Evolutionary conservation across 192 early-diverging fungal genomes (phyloP).

Genomic region (Powellomyces hirtus): DNA sequence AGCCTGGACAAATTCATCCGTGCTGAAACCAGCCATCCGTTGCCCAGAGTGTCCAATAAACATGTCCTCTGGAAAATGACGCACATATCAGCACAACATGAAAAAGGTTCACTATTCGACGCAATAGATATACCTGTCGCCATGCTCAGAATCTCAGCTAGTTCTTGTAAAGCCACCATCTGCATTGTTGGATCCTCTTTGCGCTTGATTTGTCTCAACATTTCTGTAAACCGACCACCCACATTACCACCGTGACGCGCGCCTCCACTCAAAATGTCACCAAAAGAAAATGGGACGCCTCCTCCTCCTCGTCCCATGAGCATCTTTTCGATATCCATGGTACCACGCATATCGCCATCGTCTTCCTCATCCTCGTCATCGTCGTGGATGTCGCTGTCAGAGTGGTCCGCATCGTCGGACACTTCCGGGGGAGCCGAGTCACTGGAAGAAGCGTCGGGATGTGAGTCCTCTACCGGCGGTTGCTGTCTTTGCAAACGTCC

Average conservation of each 20-base stretch:
- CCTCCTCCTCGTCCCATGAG: background rate
- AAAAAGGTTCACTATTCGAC: too few relatives aligned
- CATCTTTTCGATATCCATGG: background rate
- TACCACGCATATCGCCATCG: background rate
- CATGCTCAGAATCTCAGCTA: slow-evolving; percentile 73
- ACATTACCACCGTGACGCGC: background rate
- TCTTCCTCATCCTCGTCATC: background rate
- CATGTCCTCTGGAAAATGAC: slow-evolving; percentile 43
- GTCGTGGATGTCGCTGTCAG: background rate
- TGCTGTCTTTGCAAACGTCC: background rate
- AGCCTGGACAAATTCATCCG: slow-evolving; percentile 65
- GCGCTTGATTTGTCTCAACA: slow-evolving; percentile 58
- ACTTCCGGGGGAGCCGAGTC: background rate
- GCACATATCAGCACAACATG: too few relatives aligned
- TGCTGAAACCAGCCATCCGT: slow-evolving; percentile 52
- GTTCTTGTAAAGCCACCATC: slow-evolving; percentile 82
- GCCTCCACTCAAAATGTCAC: background rate
- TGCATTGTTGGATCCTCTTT: slow-evolving; percentile 64
- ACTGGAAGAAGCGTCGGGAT: background rate
- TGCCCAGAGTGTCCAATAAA: slow-evolving; percentile 41
- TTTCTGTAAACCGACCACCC: slow-evolving; percentile 51
- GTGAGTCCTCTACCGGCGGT: background rate
- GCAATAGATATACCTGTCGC: slow-evolving; percentile 67
- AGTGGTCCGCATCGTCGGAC: background rate
- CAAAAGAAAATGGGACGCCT: background rate